phyloP scores from a whole-genome alignment of 2,329 filamentous ascomycete genomes.

The Clonostachys solani region DNA sequence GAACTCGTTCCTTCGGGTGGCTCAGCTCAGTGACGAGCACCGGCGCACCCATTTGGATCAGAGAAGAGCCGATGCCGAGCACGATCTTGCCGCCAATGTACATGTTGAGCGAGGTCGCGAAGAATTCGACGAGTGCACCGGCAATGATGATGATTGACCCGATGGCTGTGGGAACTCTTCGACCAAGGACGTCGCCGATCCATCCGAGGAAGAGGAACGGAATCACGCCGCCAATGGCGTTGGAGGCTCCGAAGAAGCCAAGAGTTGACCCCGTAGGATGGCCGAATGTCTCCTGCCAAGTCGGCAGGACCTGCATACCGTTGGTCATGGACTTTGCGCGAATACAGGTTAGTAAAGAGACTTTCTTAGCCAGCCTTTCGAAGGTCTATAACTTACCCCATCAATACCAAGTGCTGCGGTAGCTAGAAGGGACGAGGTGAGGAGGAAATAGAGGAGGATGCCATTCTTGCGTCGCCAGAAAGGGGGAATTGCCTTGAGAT shows the following conservation, averaged over 20 bases:
- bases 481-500: conserved; percentile 19
- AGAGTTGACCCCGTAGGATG: conserved; percentile 28
- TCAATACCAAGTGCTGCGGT: conserved; percentile 36
- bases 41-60: conserved; percentile 35
- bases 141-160: conserved; percentile 32
- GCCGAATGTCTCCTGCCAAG: conserved; percentile 30
- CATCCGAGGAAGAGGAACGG: conserved; percentile 27
- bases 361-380: no score
- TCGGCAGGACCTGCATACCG: conserved; percentile 27
- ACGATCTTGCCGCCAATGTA: conserved; percentile 32
- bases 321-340: conserved; percentile 28
- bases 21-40: conserved; percentile 36
- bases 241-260: conserved; percentile 32
- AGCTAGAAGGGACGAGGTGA: conserved; percentile 34
- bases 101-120: conserved; percentile 25
- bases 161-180: conserved; percentile 23
- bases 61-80: conserved; percentile 25
- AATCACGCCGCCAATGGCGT: conserved; percentile 31
- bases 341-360: neutral
- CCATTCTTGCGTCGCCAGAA: conserved; percentile 34
- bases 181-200: conserved; percentile 26
- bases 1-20: conserved; percentile 32
- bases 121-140: conserved; percentile 27
- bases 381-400: conserved; percentile 19
- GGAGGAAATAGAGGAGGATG: conserved; percentile 32